Evolutionary conservation across 2,329 filamentous ascomycete species (phyloP), one percentile per base, ranked within the genome.

Genomic region (Chaetomium sp.): DNA sequence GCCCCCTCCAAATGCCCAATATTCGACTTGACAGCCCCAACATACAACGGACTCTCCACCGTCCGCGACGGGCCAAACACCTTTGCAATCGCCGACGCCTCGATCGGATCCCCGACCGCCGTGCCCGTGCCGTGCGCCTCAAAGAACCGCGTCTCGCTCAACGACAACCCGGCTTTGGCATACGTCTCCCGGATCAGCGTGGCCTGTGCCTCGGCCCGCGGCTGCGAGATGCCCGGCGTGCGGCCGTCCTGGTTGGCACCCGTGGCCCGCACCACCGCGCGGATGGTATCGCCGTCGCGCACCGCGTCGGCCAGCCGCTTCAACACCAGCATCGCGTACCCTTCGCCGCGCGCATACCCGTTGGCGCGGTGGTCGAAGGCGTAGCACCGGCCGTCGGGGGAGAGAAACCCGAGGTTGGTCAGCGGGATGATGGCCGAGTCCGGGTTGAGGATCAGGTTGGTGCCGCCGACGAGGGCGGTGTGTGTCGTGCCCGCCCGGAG

Each of bases 261-360:
- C 0, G 71, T 74, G 9, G 70, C 72, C 0, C 75, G 70, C 46
- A 80, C 72, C 19, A 79, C 59, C n/a, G 66, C 69, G 7, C 69
- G 64, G 42, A 78, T 74, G 0, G 54, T 33, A 38, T 72, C 68
- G 0, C 40, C 40, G 11, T 42, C 40, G 6, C 40, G 75, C 74
- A 82, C 54, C 0, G 80, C 80, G 37, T 70, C 69, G 5, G 69
- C 69, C 8, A 72, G 63, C 2, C 59, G 69, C 64, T 81, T 82
- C 1, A 82, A 55, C 0, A 80, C 56, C 0, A 82, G 37, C 3
- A 72, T 69, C 0, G 69, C 74, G 10, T 76, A 61, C 3, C 78
- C 79, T 58, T 82, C 79, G 2, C 77, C 79, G 11, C 79, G 70
- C 1, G 70, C 76, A 59, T 81, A 83, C 0, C 80, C 80, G 53